Conservation (phyloP, 1,284 basidiomycete species). For the Kalmanozyma brasiliensis region DNA sequence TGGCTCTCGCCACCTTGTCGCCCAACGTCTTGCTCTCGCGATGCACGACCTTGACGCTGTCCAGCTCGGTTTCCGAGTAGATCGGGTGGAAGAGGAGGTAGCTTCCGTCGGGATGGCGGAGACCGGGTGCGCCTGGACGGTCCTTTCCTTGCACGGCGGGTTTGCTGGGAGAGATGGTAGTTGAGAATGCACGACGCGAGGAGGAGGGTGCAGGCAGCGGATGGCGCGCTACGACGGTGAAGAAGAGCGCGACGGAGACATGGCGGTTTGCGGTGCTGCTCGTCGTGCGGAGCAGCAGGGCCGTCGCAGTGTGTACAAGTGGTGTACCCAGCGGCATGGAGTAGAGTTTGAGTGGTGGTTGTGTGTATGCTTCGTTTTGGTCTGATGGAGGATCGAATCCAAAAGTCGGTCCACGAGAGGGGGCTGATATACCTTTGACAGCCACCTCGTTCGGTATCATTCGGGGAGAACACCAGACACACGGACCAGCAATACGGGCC, state of each 20-base stretch:
- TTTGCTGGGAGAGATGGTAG: constrained; percentile 8
- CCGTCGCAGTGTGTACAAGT: too few species aligned
- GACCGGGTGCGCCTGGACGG: constrained; percentile 11
- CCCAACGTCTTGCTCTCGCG: constrained; percentile 75
- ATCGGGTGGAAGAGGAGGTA: constrained; percentile 53
- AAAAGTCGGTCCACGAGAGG: too few species aligned
- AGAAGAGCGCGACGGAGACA: neutral
- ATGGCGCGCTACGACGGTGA: neutral
- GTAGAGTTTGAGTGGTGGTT: too few species aligned
- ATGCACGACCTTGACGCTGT: constrained; percentile 81
- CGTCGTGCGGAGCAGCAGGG: too few species aligned
- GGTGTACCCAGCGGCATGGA: too few species aligned
- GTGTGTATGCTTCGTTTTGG: too few species aligned
- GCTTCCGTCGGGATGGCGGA: constrained; percentile 35
- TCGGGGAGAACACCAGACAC: too few species aligned
- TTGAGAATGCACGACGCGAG: constrained; percentile 5
- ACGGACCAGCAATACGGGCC: too few species aligned
- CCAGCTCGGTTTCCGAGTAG: constrained; percentile 73
- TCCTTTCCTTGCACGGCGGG: constrained; percentile 32
- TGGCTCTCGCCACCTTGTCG: constrained; percentile 77
- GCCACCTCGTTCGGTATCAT: too few species aligned
- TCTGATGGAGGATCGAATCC: too few species aligned
- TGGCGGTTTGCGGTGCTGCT: neutral
- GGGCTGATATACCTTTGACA: too few species aligned
- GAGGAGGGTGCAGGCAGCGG: neutral